These are phyloP conservation scores for Ceratobasidium sp. DNA, from an alignment of 1,284 basidiomycete genomes.

Conservation along the genomic window DNA sequence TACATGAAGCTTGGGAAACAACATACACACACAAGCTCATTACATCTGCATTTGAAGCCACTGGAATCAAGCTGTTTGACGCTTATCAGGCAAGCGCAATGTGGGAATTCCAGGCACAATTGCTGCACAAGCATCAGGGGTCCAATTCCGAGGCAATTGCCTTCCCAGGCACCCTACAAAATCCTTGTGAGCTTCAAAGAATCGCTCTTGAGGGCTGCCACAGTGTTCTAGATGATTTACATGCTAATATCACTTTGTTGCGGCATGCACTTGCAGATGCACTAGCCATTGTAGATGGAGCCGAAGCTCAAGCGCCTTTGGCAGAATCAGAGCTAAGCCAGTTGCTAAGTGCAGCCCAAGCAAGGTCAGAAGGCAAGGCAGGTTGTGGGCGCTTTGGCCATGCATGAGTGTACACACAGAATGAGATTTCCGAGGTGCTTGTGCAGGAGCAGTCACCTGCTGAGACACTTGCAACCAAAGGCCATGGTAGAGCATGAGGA, in stretches of 20 bases:
- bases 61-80: slow-evolving; percentile 11
- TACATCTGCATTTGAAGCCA: slow-evolving; percentile 9
- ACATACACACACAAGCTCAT: neutral
- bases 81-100: neutral
- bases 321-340: neutral
- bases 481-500: neutral
- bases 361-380: neutral
- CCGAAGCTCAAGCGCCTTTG: neutral
- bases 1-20: neutral
- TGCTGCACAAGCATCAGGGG: neutral
- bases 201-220: neutral
- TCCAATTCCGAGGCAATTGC: neutral
- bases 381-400: neutral
- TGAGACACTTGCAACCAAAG: neutral
- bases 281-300: slow-evolving; percentile 1
- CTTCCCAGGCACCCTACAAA: neutral
- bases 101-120: neutral
- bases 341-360: neutral
- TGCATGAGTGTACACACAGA: slow-evolving; percentile 1
- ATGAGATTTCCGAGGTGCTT: neutral
- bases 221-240: neutral
- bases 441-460: neutral
- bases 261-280: neutral
- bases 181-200: neutral
- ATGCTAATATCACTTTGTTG: neutral